Base-by-base conservation (phyloP, 2,329 filamentous ascomycete species). In the Chalara sp. region DNA sequence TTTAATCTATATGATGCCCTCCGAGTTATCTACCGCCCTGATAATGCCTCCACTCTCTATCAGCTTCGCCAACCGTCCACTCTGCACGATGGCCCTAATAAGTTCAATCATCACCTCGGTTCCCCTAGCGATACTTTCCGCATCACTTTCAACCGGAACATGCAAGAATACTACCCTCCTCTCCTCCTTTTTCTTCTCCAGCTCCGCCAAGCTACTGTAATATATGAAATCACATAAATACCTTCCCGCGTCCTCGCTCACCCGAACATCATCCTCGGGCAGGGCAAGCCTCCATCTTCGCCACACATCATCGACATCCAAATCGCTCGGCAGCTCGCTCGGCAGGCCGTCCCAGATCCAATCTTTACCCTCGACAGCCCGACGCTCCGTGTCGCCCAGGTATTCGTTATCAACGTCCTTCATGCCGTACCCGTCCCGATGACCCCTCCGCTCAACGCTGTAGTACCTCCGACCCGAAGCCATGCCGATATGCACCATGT, bases 221-320 rank as follows among this genome's bases (percentile, higher is more conserved):
- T 86, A 88, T 58, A 86, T 89, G 62, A 87, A 91, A 63, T 91
- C 87, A 67, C 87, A 91, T 12, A 90, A 72, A 65, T 85, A 91
- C 21, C 76, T 77, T 3, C 87, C 87, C 0, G 87, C 81, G 57
- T 91, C 83, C 42, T 82, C 76, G 0, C 84, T 89, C 39, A 86
- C 70, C 32, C 80, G 75, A 6, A 83, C 65, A 55, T 77, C 73
- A 46, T 67, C 64, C 42, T 65, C 60, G 56, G 74, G 70, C 47
- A 74, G 71, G 10, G 74, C 65, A 32, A 62, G 62, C 57, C 73
- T 74, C 83, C 83, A 87, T 56, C 75, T 67, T 49, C 59, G 56
- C 61, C 80, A 68, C 1, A 85, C 73, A 51, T 79, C 75, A n/a
- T 75, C 73, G 21, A 83, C 59, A 51, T 82, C 72, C n/a, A 84